phyloP scores from a whole-genome alignment of 306 rosid species.

The Fagus sylvatica region DNA sequence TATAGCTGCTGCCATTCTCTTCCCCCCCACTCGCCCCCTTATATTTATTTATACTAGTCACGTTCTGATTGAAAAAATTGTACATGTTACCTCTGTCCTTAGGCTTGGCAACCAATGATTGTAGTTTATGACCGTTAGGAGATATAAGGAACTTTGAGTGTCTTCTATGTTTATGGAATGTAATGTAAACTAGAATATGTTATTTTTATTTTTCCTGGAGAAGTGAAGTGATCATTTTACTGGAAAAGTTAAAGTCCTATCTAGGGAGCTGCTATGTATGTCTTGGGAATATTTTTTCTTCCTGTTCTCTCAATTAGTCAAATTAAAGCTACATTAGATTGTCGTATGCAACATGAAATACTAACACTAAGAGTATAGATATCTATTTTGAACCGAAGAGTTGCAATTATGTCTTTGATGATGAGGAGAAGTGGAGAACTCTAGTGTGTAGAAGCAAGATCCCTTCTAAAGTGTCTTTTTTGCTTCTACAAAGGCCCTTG shows the following conservation, averaged over 20 bases:
- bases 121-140: neutral
- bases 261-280: slow-evolving; percentile 5
- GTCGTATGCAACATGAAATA: slow-evolving; percentile 18
- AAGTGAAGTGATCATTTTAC: slow-evolving; percentile 15
- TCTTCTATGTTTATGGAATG: slow-evolving; percentile 5
- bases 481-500: slow-evolving; percentile 42
- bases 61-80: neutral
- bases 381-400: slow-evolving; percentile 25
- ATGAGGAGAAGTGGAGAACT: slow-evolving; percentile 43
- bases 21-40: neutral
- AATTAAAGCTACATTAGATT: slow-evolving; percentile 20
- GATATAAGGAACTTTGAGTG: neutral
- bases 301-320: neutral
- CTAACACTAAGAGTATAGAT: slow-evolving; percentile 25
- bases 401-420: slow-evolving; percentile 30
- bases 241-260: neutral
- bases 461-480: slow-evolving; percentile 47
- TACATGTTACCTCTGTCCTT: neutral
- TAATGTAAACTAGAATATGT: neutral
- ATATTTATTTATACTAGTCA: neutral
- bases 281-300: neutral
- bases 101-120: neutral
- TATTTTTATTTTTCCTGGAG: neutral
- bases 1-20: neutral
- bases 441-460: slow-evolving; percentile 38